Conservation (phyloP, 2,329 filamentous ascomycete species). For the Penicillium griseofulvum region DNA sequence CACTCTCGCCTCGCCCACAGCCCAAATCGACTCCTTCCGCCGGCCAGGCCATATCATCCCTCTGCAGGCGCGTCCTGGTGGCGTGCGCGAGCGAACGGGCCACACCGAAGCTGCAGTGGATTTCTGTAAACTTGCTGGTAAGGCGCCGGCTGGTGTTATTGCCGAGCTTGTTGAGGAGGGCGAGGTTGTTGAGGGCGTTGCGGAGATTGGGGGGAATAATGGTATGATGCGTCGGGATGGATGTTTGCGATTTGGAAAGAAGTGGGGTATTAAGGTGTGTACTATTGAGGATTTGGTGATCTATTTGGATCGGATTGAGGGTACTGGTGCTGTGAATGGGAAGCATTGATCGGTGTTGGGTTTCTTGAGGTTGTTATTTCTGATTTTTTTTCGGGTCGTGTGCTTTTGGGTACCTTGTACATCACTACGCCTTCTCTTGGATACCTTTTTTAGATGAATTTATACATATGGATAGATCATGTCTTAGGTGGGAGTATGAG, state of each 20-base stretch:
- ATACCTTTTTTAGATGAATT: conserved; percentile 14
- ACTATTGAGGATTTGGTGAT: conserved; percentile 88
- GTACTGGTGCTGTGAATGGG: conserved; percentile 39
- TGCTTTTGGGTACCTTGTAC: conserved; percentile 12
- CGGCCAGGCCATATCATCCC: conserved; percentile 90
- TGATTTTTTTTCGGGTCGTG: conserved; percentile 4
- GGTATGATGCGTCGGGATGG: conserved; percentile 91
- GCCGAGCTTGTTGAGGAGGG: conserved; percentile 91
- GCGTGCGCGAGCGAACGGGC: conserved; percentile 73
- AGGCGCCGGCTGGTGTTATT: conserved; percentile 73
- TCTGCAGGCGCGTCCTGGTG: conserved; percentile 72
- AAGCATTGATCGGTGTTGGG: conserved; percentile 26
- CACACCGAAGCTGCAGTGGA: conserved; percentile 95
- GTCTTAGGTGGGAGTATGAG: neutral
- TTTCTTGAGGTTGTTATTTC: neutral
- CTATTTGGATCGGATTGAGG: conserved; percentile 75
- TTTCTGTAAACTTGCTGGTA: conserved; percentile 81
- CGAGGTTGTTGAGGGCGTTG: conserved; percentile 64
- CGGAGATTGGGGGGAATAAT: conserved; percentile 61
- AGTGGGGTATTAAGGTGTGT: conserved; percentile 87
- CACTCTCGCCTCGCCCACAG: conserved; percentile 66
- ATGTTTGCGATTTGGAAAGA: conserved; percentile 81
- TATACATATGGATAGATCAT: conserved; percentile 12
- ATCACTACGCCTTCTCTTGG: conserved; percentile 11
- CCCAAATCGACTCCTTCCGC: conserved; percentile 62